Evolutionary conservation across 1,284 basidiomycete genomes (phyloP).

Genomic region (Thelephora terrestris): DNA sequence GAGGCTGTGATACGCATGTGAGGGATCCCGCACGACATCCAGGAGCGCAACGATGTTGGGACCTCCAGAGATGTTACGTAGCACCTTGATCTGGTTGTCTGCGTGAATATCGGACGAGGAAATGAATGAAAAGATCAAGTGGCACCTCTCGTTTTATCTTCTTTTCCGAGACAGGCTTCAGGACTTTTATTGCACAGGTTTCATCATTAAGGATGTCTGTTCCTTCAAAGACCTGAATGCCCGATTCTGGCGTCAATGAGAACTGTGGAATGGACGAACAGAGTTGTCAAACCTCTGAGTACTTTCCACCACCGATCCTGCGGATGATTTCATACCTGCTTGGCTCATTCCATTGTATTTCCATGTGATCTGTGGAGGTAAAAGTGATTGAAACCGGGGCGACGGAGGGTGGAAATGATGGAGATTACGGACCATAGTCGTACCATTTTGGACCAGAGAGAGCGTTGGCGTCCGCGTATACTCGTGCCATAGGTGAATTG

Average conservation of each 20-base stretch:
- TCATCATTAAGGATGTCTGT: conserved; percentile 89
- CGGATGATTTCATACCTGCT: conserved; percentile 77
- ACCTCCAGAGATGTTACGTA: conserved; percentile 94
- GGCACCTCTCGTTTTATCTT: conserved; percentile 90
- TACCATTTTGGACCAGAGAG: conserved; percentile 37
- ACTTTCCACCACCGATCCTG: conserved; percentile 74
- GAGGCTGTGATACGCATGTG: conserved; percentile 94
- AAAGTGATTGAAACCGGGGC: conserved; percentile 2
- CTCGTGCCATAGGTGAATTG: conserved; percentile 33
- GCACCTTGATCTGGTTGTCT: conserved; percentile 69
- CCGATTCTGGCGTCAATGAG: background rate
- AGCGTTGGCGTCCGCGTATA: conserved; percentile 38
- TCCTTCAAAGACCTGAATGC: conserved; percentile 84
- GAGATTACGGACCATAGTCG: conserved; percentile 32
- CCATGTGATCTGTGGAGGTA: conserved; percentile 46
- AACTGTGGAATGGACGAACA: background rate
- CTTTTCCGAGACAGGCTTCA: conserved; percentile 99
- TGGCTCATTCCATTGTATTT: conserved; percentile 66
- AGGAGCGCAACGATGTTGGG: conserved; percentile 85
- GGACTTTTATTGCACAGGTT: conserved; percentile 97
- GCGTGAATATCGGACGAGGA: background rate
- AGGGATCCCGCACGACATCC: conserved; percentile 90
- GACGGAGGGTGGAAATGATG: background rate
- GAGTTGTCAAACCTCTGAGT: conserved; percentile 47
- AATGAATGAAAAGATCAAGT: background rate